Evolutionary conservation across 768 basidiomycete genomes (phyloP).

Genomic region (Kwoniella sp.): DNA sequence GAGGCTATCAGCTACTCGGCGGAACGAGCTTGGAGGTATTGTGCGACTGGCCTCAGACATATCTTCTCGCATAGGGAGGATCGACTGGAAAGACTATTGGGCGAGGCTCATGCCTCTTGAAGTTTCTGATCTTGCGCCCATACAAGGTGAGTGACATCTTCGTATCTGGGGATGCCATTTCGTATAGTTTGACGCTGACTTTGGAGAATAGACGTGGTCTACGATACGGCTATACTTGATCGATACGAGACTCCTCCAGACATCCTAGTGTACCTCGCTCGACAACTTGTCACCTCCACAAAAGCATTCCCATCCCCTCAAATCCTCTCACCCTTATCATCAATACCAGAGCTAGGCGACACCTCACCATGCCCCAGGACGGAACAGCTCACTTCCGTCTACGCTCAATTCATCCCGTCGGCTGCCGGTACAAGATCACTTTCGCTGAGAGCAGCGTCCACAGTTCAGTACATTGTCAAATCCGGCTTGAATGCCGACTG

Average conservation of each 20-base stretch:
- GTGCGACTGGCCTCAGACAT: constrained; percentile 30
- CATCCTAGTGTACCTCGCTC: constrained; percentile 67
- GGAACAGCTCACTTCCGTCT: constrained; percentile 24
- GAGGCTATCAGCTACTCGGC: constrained; percentile 36
- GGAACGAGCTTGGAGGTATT: constrained; percentile 14
- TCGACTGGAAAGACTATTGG: constrained; percentile 94
- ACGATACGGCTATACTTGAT: constrained; percentile 53
- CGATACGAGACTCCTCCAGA: constrained; percentile 78
- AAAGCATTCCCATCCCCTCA: constrained; percentile 30
- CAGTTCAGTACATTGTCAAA: constrained; percentile 37
- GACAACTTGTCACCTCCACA: constrained; percentile 25
- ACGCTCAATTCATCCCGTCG: constrained; percentile 18
- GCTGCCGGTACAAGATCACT: background rate
- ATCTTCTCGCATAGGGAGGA: constrained; percentile 61
- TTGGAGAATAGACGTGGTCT: constrained; percentile 1
- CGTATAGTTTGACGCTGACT: too few species aligned
- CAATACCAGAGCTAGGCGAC: constrained; percentile 26
- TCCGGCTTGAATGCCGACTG: constrained; percentile 31
- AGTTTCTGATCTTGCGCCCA: background rate
- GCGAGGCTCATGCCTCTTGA: constrained; percentile 62
- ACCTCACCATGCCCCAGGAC: constrained; percentile 25
- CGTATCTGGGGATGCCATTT: too few species aligned
- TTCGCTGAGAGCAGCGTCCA: constrained; percentile 15
- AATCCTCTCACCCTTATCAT: background rate
- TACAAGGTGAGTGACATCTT: constrained; percentile 1